Percentiles rank a stretch among this genome's conserved stretches.
Evolutionary conservation across 768 basidiomycete genomes (phyloP).

Genomic region (Trametes villosa): DNA sequence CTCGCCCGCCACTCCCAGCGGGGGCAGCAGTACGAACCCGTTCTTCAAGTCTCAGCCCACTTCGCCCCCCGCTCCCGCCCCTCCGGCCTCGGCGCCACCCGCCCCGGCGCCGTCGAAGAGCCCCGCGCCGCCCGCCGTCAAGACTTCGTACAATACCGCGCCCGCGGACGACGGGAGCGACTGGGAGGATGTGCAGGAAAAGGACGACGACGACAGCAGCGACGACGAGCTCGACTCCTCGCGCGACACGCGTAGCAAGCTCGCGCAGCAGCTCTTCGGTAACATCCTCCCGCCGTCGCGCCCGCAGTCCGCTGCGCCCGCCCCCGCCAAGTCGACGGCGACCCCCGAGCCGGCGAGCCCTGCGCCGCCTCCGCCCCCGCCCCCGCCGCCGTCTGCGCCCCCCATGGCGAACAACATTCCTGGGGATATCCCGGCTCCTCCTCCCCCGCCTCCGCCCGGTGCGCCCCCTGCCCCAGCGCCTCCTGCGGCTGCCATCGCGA

Average conservation of each 20-base stretch:
- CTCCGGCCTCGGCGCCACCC: too few relatives aligned
- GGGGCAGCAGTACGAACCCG: constrained; percentile 69
- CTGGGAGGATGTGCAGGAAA: constrained; percentile 85
- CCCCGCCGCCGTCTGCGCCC: constrained; percentile 47
- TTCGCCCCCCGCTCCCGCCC: constrained; percentile 37
- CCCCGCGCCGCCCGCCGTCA: constrained; percentile 57
- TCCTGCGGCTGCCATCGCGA: constrained; percentile 34
- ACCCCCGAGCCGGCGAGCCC: constrained; percentile 32
- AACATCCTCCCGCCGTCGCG: constrained; percentile 60
- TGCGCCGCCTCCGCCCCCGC: constrained; percentile 41
- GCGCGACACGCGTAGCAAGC: constrained; percentile 63
- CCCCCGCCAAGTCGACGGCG: constrained; percentile 26
- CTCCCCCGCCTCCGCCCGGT: constrained; percentile 38
- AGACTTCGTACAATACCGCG: constrained; percentile 64
- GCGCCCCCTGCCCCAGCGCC: constrained; percentile 38
- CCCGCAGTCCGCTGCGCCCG: constrained; percentile 56
- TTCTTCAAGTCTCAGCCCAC: constrained; percentile 63
- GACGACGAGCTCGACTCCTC: constrained; percentile 80
- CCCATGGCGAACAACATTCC: constrained; percentile 31
- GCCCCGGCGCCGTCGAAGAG: constrained; percentile 49
- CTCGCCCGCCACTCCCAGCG: constrained; percentile 39
- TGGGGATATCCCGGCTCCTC: constrained; percentile 31
- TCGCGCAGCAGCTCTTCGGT: constrained; percentile 84
- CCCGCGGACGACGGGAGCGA: constrained; percentile 73
- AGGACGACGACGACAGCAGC: constrained; percentile 66